These are phyloP conservation scores for Pichia heedii DNA, from an alignment of 805 yeast genomes.

Conservation along the genomic window DNA sequence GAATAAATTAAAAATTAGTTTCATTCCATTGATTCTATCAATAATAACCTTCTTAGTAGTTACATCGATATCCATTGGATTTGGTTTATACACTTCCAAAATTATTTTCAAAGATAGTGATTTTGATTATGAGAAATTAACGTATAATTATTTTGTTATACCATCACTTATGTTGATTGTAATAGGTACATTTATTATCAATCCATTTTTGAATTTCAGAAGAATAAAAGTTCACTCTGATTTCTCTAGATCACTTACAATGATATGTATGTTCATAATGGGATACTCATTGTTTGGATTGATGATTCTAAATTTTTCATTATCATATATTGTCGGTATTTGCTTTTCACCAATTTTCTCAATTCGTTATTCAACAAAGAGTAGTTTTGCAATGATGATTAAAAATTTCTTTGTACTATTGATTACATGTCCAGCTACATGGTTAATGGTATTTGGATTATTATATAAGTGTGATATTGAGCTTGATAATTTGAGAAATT, in stretches of 20 bases:
- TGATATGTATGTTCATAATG: conserved; percentile 40
- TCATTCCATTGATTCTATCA: conserved; percentile 20
- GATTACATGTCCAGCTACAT: conserved; percentile 26
- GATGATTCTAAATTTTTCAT: conserved; percentile 74
- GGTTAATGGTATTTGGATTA: conserved; percentile 22
- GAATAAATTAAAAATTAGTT: not conserved
- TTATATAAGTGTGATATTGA: conserved; percentile 17
- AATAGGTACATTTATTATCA: not conserved
- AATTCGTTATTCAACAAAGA: conserved; percentile 31
- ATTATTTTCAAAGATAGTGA: not conserved
- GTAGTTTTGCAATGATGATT: conserved; percentile 1
- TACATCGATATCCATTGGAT: conserved; percentile 13
- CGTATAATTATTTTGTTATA: conserved; percentile 9
- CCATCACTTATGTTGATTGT: conserved; percentile 14
- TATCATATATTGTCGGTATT: conserved; percentile 65
- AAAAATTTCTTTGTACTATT: conserved; percentile 20
- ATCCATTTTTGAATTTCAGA: not conserved
- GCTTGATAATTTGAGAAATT: conserved; percentile 22
- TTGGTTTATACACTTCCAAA: conserved; percentile 17
- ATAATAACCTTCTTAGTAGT: conserved; percentile 25
- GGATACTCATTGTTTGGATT: conserved; percentile 66
- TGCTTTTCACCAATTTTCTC: conserved; percentile 70
- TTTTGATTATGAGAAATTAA: not conserved
- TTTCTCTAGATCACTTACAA: conserved; percentile 17
- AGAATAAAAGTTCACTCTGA: conserved; percentile 13